A percentile compares a stretch with the other conserved stretches of the same genome.
Evolutionary conservation across 805 yeast genomes (phyloP).

Genomic region (Naumovozyma castellii): DNA sequence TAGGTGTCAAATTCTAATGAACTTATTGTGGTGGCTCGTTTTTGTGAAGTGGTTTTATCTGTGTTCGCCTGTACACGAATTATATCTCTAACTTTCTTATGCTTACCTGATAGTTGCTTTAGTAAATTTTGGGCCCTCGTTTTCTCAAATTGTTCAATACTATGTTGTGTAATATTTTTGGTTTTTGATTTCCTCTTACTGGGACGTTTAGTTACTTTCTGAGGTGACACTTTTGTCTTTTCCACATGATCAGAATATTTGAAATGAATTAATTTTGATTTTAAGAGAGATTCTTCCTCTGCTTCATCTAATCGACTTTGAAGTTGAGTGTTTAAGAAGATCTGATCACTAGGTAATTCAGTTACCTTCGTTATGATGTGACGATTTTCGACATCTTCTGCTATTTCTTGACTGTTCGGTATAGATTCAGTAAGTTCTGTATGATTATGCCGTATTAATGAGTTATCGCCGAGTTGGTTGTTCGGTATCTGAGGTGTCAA

Average conservation of each 20-base stretch:
- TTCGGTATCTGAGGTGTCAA: no score
- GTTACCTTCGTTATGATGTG: background rate
- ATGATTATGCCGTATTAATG: no score
- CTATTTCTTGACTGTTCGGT: background rate
- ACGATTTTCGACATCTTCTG: background rate
- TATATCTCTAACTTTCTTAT: slow-evolving; percentile 22
- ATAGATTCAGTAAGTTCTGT: no score
- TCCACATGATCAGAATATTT: slow-evolving; percentile 9
- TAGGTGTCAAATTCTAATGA: slow-evolving; percentile 14
- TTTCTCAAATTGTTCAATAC: slow-evolving; percentile 5
- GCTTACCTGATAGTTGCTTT: slow-evolving; percentile 26
- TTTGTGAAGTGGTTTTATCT: background rate
- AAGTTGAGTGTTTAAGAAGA: slow-evolving; percentile 26
- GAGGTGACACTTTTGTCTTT: background rate
- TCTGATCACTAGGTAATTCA: no score
- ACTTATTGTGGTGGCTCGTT: background rate
- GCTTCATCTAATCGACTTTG: slow-evolving; percentile 25
- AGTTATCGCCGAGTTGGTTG: no score
- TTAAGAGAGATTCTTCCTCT: slow-evolving; percentile 13
- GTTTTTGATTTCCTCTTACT: background rate
- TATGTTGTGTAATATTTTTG: slow-evolving; percentile 9
- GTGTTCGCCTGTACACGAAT: slow-evolving; percentile 6
- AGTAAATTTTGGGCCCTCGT: slow-evolving; percentile 13
- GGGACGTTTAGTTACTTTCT: background rate
- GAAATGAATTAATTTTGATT: slow-evolving; percentile 14